Base-by-base conservation (phyloP, 192 early-diverging fungal species). In the Coemansia javaensis region DNA sequence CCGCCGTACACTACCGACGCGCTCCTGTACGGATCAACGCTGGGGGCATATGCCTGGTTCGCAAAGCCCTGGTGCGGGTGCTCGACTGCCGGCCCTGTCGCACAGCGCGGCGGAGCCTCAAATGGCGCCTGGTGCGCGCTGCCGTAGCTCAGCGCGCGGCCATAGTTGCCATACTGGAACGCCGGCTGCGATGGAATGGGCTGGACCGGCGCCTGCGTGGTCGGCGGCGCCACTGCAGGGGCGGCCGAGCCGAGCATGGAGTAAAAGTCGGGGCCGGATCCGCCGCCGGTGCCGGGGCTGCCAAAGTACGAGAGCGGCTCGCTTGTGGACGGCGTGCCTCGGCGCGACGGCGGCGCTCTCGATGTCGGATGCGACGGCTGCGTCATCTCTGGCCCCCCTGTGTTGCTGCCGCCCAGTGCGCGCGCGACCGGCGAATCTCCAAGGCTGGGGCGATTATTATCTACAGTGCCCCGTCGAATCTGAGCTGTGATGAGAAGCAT, bases 221-320 rank as follows among this genome's bases (percentile, higher is more conserved):
- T n/a, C 17, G 21, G 16, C 24, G 33, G 25, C 34, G 30, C 32
- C 11, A 16, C 34, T 15, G 39, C 31, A 17, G 47, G 14, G 20
- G 48, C 27, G 9, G 43, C 2, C 40, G 11, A 16, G 13, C 30
- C 54, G 27, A 63, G 32, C 12, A 50, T 44, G 5, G 45, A 40
- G 42, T 53, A 71, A 31, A 59, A 63, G 27, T 52, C 51, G 6
- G 56, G 36, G 0, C 11, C 44, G 7, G 20, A 37, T 9, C 44
- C 15, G 4, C 20, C 16, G 25, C 32, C 32, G 11, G 32, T 32
- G 31, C 32, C 36, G 9, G 47, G 40, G 10, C 37, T 36, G 44
- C 47, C 38, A 62, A 74, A 74, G 47, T 55, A 74, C 18, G 70
- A 63, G 24, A 74, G 66, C 5, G 70, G 70, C 12, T 56, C 70